Evolutionary conservation across 2,329 filamentous ascomycete genomes (phyloP).

Genomic region (Ophioceras dolichostomum): DNA sequence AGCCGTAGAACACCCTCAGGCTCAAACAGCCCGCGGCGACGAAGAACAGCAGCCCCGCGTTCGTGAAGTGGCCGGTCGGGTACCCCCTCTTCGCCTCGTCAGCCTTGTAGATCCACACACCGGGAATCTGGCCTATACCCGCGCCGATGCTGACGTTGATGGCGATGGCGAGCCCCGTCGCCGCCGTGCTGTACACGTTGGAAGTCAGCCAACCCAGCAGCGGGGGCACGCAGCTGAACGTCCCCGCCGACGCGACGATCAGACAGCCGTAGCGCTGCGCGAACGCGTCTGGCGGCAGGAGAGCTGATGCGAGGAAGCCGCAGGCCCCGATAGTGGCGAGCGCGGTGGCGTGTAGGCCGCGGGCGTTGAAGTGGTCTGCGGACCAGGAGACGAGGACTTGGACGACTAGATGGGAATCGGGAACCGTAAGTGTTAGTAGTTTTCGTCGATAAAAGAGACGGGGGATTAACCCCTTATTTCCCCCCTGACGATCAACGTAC

Average conservation of each 20-base stretch:
- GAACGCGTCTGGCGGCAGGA: conserved; percentile 34
- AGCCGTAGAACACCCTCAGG: conserved; percentile 30
- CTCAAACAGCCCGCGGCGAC: conserved; percentile 29
- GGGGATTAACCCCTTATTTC: too few relatives aligned
- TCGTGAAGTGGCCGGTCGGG: conserved; percentile 44
- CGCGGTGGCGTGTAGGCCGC: conserved; percentile 36
- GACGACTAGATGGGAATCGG: conserved; percentile 9
- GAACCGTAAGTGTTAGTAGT: neutral
- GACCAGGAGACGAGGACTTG: conserved; percentile 29
- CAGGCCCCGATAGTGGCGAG: conserved; percentile 36
- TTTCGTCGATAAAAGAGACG: neutral
- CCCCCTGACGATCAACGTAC: too few relatives aligned
- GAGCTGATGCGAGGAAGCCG: conserved; percentile 40
- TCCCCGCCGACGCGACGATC: conserved; percentile 38
- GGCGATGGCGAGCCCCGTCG: conserved; percentile 41
- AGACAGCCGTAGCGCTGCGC: conserved; percentile 40
- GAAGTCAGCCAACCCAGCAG: conserved; percentile 40
- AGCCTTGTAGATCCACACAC: conserved; percentile 47
- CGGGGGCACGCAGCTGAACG: conserved; percentile 43
- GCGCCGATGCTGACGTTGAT: conserved; percentile 44
- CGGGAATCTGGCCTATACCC: conserved; percentile 39
- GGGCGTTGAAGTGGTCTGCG: conserved; percentile 32
- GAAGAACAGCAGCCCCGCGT: conserved; percentile 36
- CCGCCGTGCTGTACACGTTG: conserved; percentile 38
- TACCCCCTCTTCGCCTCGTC: conserved; percentile 37